A percentile compares a stretch with the other conserved stretches of the same genome.
phyloP scores from a whole-genome alignment of 2,329 filamentous ascomycete genomes.

The Endothia cerciana region DNA sequence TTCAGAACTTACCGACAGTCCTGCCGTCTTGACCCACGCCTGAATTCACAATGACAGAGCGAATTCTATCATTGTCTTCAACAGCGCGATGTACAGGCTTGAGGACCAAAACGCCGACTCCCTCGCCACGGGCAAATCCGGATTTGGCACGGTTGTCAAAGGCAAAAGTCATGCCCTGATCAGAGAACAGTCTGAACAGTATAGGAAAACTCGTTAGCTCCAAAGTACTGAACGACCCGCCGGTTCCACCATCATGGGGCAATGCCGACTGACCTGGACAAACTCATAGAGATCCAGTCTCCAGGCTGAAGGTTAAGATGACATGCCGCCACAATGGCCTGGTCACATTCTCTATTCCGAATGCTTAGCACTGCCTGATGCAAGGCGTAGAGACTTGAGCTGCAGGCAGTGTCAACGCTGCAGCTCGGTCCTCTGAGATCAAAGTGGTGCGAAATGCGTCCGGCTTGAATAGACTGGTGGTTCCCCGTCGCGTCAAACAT shows the following conservation, averaged over 20 bases:
- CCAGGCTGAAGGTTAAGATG: conserved; percentile 26
- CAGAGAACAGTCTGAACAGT: conserved; percentile 32
- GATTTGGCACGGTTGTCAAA: conserved; percentile 39
- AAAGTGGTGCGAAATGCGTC: conserved; percentile 36
- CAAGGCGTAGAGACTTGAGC: conserved; percentile 31
- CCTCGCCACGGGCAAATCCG: conserved; percentile 45
- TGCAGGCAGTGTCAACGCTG: conserved; percentile 40
- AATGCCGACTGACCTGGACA: conserved; percentile 5
- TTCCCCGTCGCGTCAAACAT: conserved; percentile 31
- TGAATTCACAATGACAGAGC: conserved; percentile 38
- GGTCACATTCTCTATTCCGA: conserved; percentile 35
- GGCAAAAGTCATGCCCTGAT: conserved; percentile 32
- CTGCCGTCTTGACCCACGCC: conserved; percentile 45
- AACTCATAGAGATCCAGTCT: conserved; percentile 28
- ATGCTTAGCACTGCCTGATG: conserved; percentile 39
- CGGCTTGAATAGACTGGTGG: conserved; percentile 31
- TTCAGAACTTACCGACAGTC: conserved; percentile 36
- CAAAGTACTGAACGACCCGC: not conserved
- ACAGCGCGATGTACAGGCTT: conserved; percentile 44
- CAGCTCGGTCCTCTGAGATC: conserved; percentile 38
- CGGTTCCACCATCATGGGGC: not conserved
- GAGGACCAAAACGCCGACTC: conserved; percentile 40
- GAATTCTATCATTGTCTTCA: conserved; percentile 36
- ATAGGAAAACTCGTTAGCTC: not conserved
- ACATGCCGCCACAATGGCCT: conserved; percentile 30